phyloP scores from a whole-genome alignment of 129 eudicot species.

The Daucus carota region DNA sequence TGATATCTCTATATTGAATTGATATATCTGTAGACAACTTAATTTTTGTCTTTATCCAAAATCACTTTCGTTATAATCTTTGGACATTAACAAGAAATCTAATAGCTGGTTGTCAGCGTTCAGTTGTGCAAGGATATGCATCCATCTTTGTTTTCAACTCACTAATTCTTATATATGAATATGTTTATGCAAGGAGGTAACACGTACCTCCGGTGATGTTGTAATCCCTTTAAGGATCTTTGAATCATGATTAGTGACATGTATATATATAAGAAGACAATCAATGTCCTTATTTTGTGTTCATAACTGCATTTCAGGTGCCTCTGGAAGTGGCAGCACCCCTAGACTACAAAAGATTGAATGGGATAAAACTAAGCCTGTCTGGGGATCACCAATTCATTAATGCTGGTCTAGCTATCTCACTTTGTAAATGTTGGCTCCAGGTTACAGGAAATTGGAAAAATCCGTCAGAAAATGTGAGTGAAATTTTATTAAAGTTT shows the following conservation, averaged over 20 bases:
- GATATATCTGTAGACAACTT: too few species aligned
- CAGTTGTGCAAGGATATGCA: not conserved
- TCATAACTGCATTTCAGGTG: conserved; percentile 30
- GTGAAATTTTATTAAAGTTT: conserved; percentile 2
- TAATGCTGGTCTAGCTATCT: conserved; percentile 86
- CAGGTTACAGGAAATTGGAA: conserved; percentile 39
- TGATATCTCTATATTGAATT: not conserved
- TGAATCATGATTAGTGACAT: not conserved
- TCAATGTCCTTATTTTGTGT: conserved; percentile 8
- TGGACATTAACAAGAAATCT: not conserved
- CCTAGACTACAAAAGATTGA: conserved; percentile 32
- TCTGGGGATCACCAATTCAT: conserved; percentile 78
- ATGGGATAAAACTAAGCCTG: conserved; percentile 58
- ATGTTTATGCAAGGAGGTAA: not conserved
- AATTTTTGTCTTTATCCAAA: not conserved
- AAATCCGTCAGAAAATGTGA: conserved; percentile 43
- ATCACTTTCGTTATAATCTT: not conserved
- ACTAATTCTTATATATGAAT: not conserved
- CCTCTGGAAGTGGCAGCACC: conserved; percentile 58
- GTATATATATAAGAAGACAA: not conserved
- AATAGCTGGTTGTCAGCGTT: not conserved
- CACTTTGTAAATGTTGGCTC: conserved; percentile 83
- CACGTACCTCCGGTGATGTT: not conserved
- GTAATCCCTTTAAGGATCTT: not conserved
- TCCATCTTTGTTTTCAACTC: not conserved